Percentiles rank a stretch among this genome's conserved stretches.
Evolutionary conservation across 2,329 filamentous ascomycete species (phyloP).

Genomic region (Mycosphaerella arachidis): DNA sequence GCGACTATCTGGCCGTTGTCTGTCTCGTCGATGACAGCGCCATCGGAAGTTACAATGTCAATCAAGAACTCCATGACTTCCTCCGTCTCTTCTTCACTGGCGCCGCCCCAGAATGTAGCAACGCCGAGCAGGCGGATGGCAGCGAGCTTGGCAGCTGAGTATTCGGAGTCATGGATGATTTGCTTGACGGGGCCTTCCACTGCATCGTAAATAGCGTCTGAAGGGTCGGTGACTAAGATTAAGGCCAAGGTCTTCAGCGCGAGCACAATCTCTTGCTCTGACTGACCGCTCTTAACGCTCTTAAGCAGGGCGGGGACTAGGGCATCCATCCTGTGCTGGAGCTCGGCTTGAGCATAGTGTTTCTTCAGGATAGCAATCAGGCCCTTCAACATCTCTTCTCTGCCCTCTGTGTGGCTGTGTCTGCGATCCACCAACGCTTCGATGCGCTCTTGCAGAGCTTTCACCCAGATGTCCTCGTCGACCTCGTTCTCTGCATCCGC

Average conservation of each 20-base stretch:
- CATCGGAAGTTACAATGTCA: constrained; percentile 76
- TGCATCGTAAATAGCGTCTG: constrained; percentile 62
- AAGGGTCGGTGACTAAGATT: constrained; percentile 63
- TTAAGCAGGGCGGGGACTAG: constrained; percentile 62
- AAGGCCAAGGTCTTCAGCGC: constrained; percentile 69
- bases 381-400: constrained; percentile 59
- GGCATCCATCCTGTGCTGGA: constrained; percentile 57
- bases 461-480: constrained; percentile 54
- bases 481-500: constrained; percentile 50
- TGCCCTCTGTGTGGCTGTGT: constrained; percentile 66
- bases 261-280: constrained; percentile 62
- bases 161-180: constrained; percentile 63
- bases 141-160: constrained; percentile 59
- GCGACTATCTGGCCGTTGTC: constrained; percentile 68
- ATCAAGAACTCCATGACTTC: constrained; percentile 71
- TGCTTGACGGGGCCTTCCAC: constrained; percentile 56
- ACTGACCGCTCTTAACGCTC: constrained; percentile 65
- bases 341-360: constrained; percentile 61
- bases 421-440: constrained; percentile 72
- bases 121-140: constrained; percentile 70
- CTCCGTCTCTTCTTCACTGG: constrained; percentile 59
- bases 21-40: constrained; percentile 63
- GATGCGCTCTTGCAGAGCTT: constrained; percentile 61
- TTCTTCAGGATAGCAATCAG: constrained; percentile 64
- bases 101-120: constrained; percentile 72